Conservation (phyloP, 345 rosid species). For the Corchorus capsularis region DNA sequence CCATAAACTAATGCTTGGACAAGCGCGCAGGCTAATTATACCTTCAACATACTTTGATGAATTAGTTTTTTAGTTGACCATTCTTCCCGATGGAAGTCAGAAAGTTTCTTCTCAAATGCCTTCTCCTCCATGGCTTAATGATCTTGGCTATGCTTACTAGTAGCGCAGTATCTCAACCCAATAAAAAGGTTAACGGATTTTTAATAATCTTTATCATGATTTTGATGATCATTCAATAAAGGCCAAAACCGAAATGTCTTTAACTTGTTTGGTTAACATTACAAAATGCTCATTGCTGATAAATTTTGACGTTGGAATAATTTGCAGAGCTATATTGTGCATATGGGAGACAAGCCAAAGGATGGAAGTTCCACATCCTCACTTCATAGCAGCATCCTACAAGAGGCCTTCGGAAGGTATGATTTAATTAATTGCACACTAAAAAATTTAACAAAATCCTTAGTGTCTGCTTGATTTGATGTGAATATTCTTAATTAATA, state of each 20-base stretch:
- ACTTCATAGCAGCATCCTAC: slow-evolving; percentile 42
- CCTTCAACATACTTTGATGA: too few relatives aligned
- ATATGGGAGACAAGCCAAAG: slow-evolving; percentile 50
- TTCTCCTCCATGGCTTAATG: background rate
- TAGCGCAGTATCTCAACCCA: background rate
- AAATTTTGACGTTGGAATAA: background rate
- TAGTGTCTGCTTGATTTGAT: too few relatives aligned
- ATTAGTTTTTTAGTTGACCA: background rate
- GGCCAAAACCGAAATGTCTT: background rate
- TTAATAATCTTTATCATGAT: background rate
- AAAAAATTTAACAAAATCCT: too few relatives aligned
- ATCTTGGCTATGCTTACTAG: background rate
- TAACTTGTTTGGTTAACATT: background rate
- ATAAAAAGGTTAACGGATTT: background rate
- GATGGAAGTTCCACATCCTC: slow-evolving; percentile 39
- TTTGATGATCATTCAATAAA: background rate
- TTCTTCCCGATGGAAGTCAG: background rate
- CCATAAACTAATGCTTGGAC: too few relatives aligned
- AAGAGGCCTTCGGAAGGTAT: slow-evolving; percentile 41
- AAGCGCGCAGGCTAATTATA: too few relatives aligned
- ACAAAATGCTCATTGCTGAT: background rate
- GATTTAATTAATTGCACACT: too few relatives aligned
- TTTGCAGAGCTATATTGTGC: slow-evolving; percentile 44
- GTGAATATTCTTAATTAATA: too few relatives aligned
- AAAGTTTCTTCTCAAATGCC: background rate